A percentile compares a stretch with the other conserved stretches of the same genome.
Evolutionary conservation across 306 rosid genomes (phyloP).

Genomic region (Styphnolobium japonicum): DNA sequence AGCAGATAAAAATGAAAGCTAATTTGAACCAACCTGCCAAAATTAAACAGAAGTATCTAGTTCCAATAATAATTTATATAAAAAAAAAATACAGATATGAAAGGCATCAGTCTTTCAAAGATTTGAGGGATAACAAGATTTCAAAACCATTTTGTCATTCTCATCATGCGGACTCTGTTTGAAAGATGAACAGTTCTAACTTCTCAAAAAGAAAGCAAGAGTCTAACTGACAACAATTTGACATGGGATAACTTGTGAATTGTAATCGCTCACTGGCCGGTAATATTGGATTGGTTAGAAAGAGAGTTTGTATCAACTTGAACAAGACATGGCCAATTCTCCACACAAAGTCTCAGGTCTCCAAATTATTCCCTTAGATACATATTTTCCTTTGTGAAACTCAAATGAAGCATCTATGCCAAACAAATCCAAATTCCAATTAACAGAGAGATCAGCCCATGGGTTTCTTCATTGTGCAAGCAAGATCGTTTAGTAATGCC

Average conservation of each 20-base stretch:
- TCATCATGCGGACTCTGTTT: not conserved
- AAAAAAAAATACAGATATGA: not conserved
- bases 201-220: not conserved
- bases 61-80: not conserved
- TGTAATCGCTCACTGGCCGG: not conserved
- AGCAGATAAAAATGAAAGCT: not conserved
- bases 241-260: not conserved
- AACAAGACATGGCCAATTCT: not conserved
- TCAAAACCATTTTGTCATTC: not conserved
- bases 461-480: not conserved
- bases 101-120: not conserved
- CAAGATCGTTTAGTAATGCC: not conserved
- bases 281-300: not conserved
- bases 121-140: constrained; percentile 2
- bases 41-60: constrained; percentile 2
- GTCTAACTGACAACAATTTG: not conserved
- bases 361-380: not conserved
- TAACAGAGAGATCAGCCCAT: no score
- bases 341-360: not conserved
- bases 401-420: not conserved
- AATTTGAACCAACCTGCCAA: not conserved
- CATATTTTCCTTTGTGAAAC: not conserved
- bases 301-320: not conserved
- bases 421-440: not conserved
- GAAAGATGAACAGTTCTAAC: constrained; percentile 1